A percentile compares a stretch with the other conserved stretches of the same genome.
phyloP scores from a whole-genome alignment of 164 flowering plant species.

The Euptelea pleiosperma region DNA sequence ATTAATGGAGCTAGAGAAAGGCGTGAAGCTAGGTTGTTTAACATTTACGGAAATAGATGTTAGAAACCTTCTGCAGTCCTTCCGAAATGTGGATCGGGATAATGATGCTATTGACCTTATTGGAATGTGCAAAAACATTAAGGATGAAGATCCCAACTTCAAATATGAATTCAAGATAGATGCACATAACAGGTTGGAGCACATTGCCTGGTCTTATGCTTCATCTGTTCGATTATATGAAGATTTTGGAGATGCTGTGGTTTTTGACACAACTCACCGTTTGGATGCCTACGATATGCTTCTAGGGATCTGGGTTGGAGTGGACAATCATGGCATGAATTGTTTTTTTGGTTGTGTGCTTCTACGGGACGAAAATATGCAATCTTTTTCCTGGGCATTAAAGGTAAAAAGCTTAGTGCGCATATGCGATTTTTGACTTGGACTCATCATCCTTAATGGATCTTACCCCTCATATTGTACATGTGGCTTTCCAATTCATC shows the following conservation, averaged over 20 bases:
- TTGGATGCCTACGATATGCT: constrained; percentile 68
- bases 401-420: constrained; percentile 38
- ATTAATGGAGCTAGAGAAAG: constrained; percentile 78
- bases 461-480: background rate
- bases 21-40: constrained; percentile 66
- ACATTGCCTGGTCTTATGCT: constrained; percentile 70
- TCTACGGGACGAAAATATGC: constrained; percentile 58
- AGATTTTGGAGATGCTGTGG: constrained; percentile 57
- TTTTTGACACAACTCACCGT: constrained; percentile 66
- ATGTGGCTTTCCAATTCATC: no score
- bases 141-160: constrained; percentile 61
- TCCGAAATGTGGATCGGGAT: constrained; percentile 61
- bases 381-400: constrained; percentile 68
- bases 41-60: constrained; percentile 80
- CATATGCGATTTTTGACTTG: constrained; percentile 12
- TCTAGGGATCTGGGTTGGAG: constrained; percentile 68
- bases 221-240: constrained; percentile 50
- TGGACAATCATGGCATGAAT: constrained; percentile 57
- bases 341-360: constrained; percentile 68
- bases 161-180: constrained; percentile 67
- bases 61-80: constrained; percentile 67
- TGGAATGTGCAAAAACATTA: constrained; percentile 65
- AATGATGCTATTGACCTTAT: constrained; percentile 68
- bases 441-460: no score
- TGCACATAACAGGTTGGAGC: constrained; percentile 62